phyloP scores from a whole-genome alignment of 192 early-diverging fungal species.

The Linnemannia exigua region DNA sequence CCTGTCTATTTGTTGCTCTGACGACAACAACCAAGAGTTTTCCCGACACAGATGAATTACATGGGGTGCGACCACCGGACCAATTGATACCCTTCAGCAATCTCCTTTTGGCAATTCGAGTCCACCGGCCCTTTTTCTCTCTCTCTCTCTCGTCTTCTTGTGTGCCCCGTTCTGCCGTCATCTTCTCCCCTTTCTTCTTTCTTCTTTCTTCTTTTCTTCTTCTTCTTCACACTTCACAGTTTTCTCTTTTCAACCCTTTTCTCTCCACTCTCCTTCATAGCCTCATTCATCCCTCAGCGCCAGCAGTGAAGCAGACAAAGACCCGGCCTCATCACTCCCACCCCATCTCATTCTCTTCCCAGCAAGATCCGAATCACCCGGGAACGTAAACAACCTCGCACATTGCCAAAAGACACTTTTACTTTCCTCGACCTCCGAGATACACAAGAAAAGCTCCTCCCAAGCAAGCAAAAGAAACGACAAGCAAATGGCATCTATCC shows the following conservation, averaged over 20 bases:
- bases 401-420: too few species aligned
- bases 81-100: not conserved
- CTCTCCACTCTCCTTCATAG: not conserved
- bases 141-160: not conserved
- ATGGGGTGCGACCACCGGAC: not conserved
- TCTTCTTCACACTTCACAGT: not conserved
- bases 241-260: not conserved
- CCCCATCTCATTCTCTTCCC: not conserved
- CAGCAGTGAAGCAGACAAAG: not conserved
- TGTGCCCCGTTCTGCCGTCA: not conserved
- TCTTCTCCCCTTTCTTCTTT: not conserved
- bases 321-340: not conserved
- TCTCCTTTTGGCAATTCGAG: not conserved
- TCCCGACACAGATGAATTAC: not conserved
- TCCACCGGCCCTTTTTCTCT: not conserved
- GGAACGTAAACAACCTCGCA: not conserved
- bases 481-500: not conserved
- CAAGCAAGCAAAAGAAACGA: not conserved
- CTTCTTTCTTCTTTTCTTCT: not conserved
- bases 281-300: not conserved
- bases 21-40: not conserved
- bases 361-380: conserved; percentile 5
- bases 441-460: too few species aligned
- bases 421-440: too few species aligned
- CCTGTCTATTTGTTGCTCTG: not conserved